phyloP scores from a whole-genome alignment of 306 rosid genomes.

The Betula pendula region DNA sequence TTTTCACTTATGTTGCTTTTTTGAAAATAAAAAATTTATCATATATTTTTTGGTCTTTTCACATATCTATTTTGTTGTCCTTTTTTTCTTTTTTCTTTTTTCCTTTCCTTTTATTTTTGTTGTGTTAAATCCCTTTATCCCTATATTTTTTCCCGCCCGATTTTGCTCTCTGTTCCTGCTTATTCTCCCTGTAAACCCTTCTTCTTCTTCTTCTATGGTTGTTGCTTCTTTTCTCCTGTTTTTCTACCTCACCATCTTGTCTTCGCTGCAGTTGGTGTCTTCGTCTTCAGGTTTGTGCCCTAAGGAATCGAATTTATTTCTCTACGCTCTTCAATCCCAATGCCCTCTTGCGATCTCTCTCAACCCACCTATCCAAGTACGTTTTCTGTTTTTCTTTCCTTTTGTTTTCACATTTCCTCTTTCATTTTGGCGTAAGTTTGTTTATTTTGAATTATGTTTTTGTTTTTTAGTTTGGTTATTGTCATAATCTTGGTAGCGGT shows the following conservation, averaged over 20 bases:
- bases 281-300: constrained; percentile 39
- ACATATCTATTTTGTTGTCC: too few relatives aligned
- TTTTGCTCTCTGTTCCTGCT: constrained; percentile 26
- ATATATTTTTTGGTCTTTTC: too few relatives aligned
- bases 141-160: constrained; percentile 14
- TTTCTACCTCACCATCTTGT: constrained; percentile 23
- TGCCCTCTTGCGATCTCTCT: constrained; percentile 50
- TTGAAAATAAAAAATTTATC: too few relatives aligned
- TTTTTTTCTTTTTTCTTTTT: background rate
- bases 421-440: background rate
- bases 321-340: constrained; percentile 57
- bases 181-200: constrained; percentile 22
- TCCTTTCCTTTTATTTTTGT: background rate
- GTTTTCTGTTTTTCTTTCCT: background rate
- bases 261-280: constrained; percentile 34
- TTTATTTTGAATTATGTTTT: background rate
- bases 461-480: background rate
- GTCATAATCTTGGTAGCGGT: background rate
- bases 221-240: constrained; percentile 33
- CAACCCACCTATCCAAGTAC: constrained; percentile 61
- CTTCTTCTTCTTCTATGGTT: constrained; percentile 41
- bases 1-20: too few relatives aligned
- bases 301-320: constrained; percentile 35
- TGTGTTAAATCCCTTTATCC: background rate
- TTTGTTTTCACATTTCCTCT: constrained; percentile 3